Base-by-base conservation (phyloP, 83 land plant species). In the Thuja plicata region DNA sequence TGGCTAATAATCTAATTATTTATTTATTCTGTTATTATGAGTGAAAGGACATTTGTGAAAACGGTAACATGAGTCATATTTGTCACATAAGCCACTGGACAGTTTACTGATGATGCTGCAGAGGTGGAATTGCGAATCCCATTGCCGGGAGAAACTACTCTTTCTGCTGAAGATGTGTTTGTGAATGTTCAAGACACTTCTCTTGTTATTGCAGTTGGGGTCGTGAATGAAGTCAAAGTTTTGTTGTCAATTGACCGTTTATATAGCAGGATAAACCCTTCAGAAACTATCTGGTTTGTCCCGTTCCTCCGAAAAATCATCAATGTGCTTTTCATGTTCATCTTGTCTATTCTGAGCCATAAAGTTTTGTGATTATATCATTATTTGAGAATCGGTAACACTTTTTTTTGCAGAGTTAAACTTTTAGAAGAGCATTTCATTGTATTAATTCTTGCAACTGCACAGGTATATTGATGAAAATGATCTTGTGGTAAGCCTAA, bases 391-490 rank as follows among this genome's bases (percentile, higher is more conserved):
- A 5, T 80, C 48, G 8, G 11, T 80, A 43, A 19, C 50, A 41
- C n/a, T 41, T 27, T 41, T 80, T 66, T 80, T 27, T 45, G 46
- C 24, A 79, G 60, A 86, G 62, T 88, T 30, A 88, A 84, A 41
- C 41, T 86, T 50, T 16, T 86, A 88, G 41, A 38, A 32, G 77
- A n/a, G 62, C 24, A 35, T 17, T 35, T 83, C 37, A 78, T 52
- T 52, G 12, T 15, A 43, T 71, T 34, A 81, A 32, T 40, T 90
- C 66, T 86, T 34, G 13, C 48, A 62, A n/a, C 19, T 48, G 11
- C 34, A 32, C 87, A 96, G 97, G 97, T 96, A 90, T 66, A 91
- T 96, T 52, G 97, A 96, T 91, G 97, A 96, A 54, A 92, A 94
- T 88, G 91, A 95, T 87, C 77, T 96, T 50, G 97, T 96, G 21